Evolutionary conservation across 2,329 filamentous ascomycete species (phyloP), one percentile per base, ranked within the genome.

Genomic region (Colletotrichum orchidophilum): DNA sequence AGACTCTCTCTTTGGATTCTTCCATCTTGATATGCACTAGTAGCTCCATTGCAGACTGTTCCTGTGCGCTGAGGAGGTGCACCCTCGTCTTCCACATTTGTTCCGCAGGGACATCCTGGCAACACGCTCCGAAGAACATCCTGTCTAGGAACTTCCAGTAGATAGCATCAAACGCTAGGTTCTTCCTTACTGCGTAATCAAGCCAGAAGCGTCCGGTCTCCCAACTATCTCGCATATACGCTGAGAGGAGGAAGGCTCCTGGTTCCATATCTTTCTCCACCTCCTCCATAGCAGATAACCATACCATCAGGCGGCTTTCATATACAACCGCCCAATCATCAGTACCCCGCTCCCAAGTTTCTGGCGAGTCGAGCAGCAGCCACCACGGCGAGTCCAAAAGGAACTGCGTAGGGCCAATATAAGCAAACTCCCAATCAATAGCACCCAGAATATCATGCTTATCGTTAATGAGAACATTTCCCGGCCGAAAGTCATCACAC

Each of bases 81-180:
- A 77, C 26, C 52, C 76, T 78, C 9, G 71, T 69, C 58, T 72
- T 73, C 64, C 52, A 71, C n/a, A n/a, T n/a, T n/a, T n/a, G n/a
- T n/a, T n/a, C n/a, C n/a, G n/a, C n/a, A n/a, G n/a, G n/a, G n/a
- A n/a, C n/a, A n/a, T n/a, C n/a, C n/a, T n/a, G n/a, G n/a, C n/a
- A n/a, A n/a, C n/a, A 1, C 63, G 4, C 9, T 54, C 7, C 80
- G 65, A 81, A 83, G 63, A 78, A 81, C 1, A 68, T 74, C 65
- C 78, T 71, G 66, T 83, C 79, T n/a, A 83, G 68, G 67, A 73
- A 79, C 62, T 75, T 80, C 81, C 81, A 83, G 66, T 66, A 83
- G 7, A 83, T 71, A 12, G 74, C 73, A 64, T 84, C 81, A 73
- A 83, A 82, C 0, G 77, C 79, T 79, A 79, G 83, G 64, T 79